phyloP scores from a whole-genome alignment of 345 rosid genomes.

The Abelmoschus esculentus region DNA sequence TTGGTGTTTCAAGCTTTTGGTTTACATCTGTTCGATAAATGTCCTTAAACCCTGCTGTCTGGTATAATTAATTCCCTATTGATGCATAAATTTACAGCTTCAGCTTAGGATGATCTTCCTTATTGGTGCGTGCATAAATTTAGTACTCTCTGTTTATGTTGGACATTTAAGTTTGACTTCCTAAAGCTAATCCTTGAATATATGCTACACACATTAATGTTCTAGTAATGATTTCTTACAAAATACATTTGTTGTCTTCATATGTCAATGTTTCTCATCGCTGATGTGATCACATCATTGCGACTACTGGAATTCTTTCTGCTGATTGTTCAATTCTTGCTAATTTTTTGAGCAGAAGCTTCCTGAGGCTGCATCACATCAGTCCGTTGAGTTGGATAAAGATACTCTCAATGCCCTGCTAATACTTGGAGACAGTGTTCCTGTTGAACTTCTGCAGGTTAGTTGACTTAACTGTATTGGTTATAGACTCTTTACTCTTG shows the following conservation, averaged over 20 bases:
- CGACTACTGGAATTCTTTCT: background rate
- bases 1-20: background rate
- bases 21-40: background rate
- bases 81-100: background rate
- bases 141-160: background rate
- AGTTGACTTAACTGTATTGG: slow-evolving; percentile 4
- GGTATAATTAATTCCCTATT: background rate
- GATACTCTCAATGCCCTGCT: slow-evolving; percentile 32
- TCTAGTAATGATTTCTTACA: background rate
- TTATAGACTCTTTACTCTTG: background rate
- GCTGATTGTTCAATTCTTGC: slow-evolving; percentile 16
- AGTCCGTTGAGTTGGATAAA: slow-evolving; percentile 32
- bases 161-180: background rate
- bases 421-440: slow-evolving; percentile 20
- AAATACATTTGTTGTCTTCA: background rate
- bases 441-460: slow-evolving; percentile 70
- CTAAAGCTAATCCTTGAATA: background rate
- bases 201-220: background rate
- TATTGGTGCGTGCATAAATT: background rate
- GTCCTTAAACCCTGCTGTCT: background rate
- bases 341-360: slow-evolving; percentile 37
- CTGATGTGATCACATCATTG: background rate
- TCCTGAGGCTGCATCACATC: slow-evolving; percentile 30
- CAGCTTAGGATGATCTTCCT: background rate
- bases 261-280: background rate